Percentiles rank a stretch among this genome's conserved stretches.
Evolutionary conservation across 2,329 filamentous ascomycete species (phyloP).

Genomic region (Fusarium fracticaudum): DNA sequence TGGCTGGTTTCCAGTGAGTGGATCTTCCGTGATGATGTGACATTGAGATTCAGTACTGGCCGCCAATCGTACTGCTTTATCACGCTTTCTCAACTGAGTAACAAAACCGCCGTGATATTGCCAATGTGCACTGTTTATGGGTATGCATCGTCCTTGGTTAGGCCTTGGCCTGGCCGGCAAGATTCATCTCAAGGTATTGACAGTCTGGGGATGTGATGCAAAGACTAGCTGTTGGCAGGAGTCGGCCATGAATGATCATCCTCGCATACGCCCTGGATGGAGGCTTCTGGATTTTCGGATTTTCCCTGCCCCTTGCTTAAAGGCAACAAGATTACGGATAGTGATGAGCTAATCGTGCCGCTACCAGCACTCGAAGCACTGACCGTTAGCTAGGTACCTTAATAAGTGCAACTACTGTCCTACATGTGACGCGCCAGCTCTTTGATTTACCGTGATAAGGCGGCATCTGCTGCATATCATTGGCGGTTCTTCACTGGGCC

Average conservation of each 20-base stretch:
- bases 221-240: slow-evolving; percentile 7
- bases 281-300: slow-evolving; percentile 12
- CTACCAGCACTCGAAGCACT: slow-evolving; percentile 18
- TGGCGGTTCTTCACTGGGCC: slow-evolving; percentile 21
- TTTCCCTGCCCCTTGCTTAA: slow-evolving; percentile 6
- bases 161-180: not conserved
- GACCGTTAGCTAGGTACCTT: not conserved
- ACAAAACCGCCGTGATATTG: slow-evolving; percentile 14
- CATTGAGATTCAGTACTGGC: slow-evolving; percentile 21
- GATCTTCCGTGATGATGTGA: slow-evolving; percentile 26
- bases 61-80: slow-evolving; percentile 21
- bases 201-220: slow-evolving; percentile 17
- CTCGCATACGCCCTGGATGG: not conserved
- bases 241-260: not conserved
- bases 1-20: slow-evolving; percentile 37
- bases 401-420: slow-evolving; percentile 2
- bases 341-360: slow-evolving; percentile 17
- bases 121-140: slow-evolving; percentile 18
- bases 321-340: not conserved
- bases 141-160: not conserved
- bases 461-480: slow-evolving; percentile 16
- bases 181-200: slow-evolving; percentile 1
- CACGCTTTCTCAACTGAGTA: slow-evolving; percentile 5
- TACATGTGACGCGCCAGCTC: slow-evolving; percentile 15
- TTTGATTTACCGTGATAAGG: slow-evolving; percentile 11